Conservation (phyloP, 148 eudicot species). For the Pharnaceum exiguum region DNA sequence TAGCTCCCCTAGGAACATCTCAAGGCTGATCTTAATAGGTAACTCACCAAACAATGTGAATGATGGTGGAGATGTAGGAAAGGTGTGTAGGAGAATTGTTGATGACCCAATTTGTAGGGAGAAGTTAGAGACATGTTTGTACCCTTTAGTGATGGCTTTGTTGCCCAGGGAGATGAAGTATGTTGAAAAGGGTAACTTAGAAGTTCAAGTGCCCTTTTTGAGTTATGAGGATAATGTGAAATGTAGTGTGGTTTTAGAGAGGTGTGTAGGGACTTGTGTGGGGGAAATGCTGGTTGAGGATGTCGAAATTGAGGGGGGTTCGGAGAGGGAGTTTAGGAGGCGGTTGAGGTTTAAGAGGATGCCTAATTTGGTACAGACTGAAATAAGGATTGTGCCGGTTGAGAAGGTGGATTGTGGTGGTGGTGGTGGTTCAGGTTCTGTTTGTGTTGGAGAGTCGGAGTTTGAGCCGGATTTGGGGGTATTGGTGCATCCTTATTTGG, state of each 20-base stretch:
- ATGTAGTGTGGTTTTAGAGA: slow-evolving; percentile 41
- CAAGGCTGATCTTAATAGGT: slow-evolving; percentile 72
- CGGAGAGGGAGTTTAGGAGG: slow-evolving; percentile 51
- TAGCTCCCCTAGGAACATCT: slow-evolving; percentile 33
- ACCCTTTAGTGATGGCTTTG: slow-evolving; percentile 42
- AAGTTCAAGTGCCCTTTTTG: slow-evolving; percentile 53
- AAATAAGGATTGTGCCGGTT: slow-evolving; percentile 42
- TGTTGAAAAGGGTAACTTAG: slow-evolving; percentile 18
- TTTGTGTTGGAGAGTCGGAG: slow-evolving; percentile 18
- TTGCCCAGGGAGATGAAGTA: slow-evolving; percentile 49
- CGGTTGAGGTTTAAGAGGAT: slow-evolving; percentile 90
- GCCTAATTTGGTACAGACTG: slow-evolving; percentile 81
- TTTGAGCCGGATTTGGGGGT: slow-evolving; percentile 37
- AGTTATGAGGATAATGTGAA: slow-evolving; percentile 63
- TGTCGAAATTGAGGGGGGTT: slow-evolving; percentile 53
- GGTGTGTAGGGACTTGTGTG: slow-evolving; percentile 40
- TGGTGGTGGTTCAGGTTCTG: slow-evolving; percentile 8
- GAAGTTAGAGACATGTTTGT: slow-evolving; percentile 24
- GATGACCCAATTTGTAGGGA: not conserved
- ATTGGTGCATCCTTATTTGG: slow-evolving; percentile 77
- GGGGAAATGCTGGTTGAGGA: slow-evolving; percentile 85
- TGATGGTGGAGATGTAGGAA: slow-evolving; percentile 3
- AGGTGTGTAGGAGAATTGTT: slow-evolving; percentile 13
- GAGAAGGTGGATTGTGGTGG: too few relatives aligned
- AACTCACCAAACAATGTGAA: slow-evolving; percentile 29